Evolutionary conservation across 495 filamentous ascomycete genomes (phyloP).

Genomic region (Tuber brumale): DNA sequence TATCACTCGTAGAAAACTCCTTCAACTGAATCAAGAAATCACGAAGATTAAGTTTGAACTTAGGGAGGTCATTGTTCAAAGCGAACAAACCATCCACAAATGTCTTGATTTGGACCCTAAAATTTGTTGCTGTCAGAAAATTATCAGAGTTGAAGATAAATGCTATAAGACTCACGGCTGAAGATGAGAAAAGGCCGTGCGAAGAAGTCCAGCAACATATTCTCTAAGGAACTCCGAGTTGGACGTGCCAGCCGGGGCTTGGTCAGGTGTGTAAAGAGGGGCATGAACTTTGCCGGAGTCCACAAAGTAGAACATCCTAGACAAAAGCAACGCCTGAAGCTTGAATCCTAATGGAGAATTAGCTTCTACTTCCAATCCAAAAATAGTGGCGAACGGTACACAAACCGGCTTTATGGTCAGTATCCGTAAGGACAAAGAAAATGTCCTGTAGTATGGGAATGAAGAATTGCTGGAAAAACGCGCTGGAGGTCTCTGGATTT

Average conservation of each 20-base stretch:
- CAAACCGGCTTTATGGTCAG: conserved; percentile 89
- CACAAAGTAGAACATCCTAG: conserved; percentile 92
- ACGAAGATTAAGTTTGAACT: conserved; percentile 87
- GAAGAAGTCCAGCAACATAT: conserved; percentile 77
- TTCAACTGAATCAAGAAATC: conserved; percentile 97
- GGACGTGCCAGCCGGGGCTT: conserved; percentile 69
- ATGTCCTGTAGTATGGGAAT: conserved; percentile 92
- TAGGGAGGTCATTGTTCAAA: conserved; percentile 69
- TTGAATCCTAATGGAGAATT: conserved; percentile 67
- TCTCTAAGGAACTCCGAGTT: conserved; percentile 85
- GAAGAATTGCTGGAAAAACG: conserved; percentile 97
- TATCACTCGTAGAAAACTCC: conserved; percentile 84
- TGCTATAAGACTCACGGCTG: conserved; percentile 60
- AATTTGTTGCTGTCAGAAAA: conserved; percentile 40
- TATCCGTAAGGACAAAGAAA: conserved; percentile 96
- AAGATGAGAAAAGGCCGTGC: conserved; percentile 87
- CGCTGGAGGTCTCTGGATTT: conserved; percentile 72
- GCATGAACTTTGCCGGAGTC: conserved; percentile 75
- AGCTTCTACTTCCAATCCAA: neutral
- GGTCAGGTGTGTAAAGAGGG: conserved; percentile 75
- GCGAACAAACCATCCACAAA: conserved; percentile 86
- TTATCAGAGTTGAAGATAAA: conserved; percentile 43
- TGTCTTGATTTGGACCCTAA: conserved; percentile 66
- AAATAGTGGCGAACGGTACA: conserved; percentile 40
- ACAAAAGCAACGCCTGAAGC: conserved; percentile 84